Base-by-base conservation (phyloP, 2,329 filamentous ascomycete species). In the Pestalotiopsis sp. region DNA sequence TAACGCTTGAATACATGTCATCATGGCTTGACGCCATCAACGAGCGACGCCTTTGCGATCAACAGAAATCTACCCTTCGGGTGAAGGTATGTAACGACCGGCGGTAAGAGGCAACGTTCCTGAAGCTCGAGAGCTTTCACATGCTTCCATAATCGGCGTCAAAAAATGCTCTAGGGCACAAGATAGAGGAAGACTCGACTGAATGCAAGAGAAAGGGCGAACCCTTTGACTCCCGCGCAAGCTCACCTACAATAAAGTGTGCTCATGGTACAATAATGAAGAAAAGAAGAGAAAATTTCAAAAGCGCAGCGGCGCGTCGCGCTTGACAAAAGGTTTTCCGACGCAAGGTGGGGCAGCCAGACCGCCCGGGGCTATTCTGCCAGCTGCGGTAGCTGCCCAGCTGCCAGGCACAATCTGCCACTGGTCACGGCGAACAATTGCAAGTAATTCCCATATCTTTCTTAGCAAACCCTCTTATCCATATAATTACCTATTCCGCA, bases 111-210 rank as follows among this genome's bases (percentile, higher is more conserved):
- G 86, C 87, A 86, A 74, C 83, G 86, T 82, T 89, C 88, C 88
- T 84, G 75, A 86, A 89, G 84, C 81, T 80, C 69, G 76, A 77
- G 75, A 76, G 80, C 84, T 87, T 87, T 91, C 83, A 84, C 87
- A 86, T 89, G 88, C 88, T 90, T 91, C 90, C 90, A 91, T 90
- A 90, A 89, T 80, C 89, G 88, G 89, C 86, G 89, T 89, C 79
- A 76, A 80, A 66, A 36, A 74, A 79, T 84, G 70, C 78, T 91
- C 89, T 90, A 76, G 89, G 86, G 84, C 88, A 90, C 87, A 90
- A 88, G 89, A 91, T 91, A 91, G 90, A 91, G 89, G 88, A 87
- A 84, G 84, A 89, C 88, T 89, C 85, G 87, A 90, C 80, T 80
- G 83, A 83, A 57, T 82, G 80, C 83, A 80, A 76, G 79, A 75